A percentile compares a stretch with the other conserved stretches of the same genome.
Evolutionary conservation across 345 rosid species (phyloP).

Genomic region (Bruguiera parviflora): DNA sequence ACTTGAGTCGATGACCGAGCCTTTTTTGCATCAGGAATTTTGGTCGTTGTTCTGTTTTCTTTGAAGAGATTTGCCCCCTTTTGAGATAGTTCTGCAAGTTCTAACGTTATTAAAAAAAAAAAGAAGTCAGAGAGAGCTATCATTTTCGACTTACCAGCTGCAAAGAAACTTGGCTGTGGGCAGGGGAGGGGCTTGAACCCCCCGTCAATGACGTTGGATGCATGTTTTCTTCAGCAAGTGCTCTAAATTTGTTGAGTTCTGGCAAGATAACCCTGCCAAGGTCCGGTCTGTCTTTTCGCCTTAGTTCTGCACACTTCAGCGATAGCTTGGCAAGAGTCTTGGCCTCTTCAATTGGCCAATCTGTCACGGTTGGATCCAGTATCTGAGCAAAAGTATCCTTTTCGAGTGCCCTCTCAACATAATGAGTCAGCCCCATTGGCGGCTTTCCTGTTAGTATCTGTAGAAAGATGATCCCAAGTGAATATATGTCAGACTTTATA

Average conservation of each 20-base stretch:
- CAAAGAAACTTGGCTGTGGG: constrained; percentile 35
- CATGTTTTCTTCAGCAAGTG: constrained; percentile 50
- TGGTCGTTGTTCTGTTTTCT: too few species aligned
- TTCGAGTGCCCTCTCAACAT: constrained; percentile 55
- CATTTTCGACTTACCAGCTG: constrained; percentile 25
- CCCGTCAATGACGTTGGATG: constrained; percentile 19
- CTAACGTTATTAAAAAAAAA: too few species aligned
- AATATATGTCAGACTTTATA: constrained; percentile 73
- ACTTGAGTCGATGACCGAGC: too few species aligned
- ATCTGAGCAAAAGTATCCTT: constrained; percentile 49
- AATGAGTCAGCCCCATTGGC: constrained; percentile 79
- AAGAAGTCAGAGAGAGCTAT: too few species aligned
- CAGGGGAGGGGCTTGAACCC: constrained; percentile 28
- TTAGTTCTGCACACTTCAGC: constrained; percentile 64
- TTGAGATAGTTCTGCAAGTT: too few species aligned
- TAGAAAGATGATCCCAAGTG: constrained; percentile 72
- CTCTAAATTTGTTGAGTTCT: constrained; percentile 60
- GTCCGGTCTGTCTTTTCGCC: constrained; percentile 82
- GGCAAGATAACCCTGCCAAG: constrained; percentile 67
- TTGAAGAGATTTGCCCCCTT: too few species aligned
- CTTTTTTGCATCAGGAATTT: too few species aligned
- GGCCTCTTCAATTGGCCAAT: constrained; percentile 86
- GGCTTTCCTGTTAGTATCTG: constrained; percentile 71
- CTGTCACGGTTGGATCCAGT: constrained; percentile 60
- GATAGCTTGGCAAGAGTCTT: constrained; percentile 53